Percentiles rank a stretch among this genome's conserved stretches.
phyloP scores from a whole-genome alignment of 257 asterid genomes.

The Ajuga chamaepitys region DNA sequence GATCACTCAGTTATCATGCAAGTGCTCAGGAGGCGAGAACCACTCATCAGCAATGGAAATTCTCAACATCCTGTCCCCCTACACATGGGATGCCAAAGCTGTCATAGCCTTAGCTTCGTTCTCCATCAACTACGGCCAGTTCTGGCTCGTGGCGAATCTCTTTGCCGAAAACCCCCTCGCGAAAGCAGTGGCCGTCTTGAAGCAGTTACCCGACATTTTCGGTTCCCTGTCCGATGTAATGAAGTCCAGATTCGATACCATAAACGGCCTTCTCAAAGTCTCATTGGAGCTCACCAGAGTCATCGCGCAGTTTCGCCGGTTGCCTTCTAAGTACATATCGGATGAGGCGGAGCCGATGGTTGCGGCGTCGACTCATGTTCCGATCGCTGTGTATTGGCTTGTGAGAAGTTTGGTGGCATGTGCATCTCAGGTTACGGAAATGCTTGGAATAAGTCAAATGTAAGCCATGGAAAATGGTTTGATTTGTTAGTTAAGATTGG shows the following conservation, averaged over 20 bases:
- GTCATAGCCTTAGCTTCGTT: conserved; percentile 55
- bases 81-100: conserved; percentile 72
- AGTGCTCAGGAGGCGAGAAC: conserved; percentile 51
- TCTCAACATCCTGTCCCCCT: conserved; percentile 45
- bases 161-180: conserved; percentile 57
- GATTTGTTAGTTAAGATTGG: background rate
- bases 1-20: conserved; percentile 51
- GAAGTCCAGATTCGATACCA: conserved; percentile 49
- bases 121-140: conserved; percentile 59
- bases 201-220: conserved; percentile 49
- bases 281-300: conserved; percentile 51
- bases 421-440: conserved; percentile 43
- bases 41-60: conserved; percentile 49
- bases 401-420: conserved; percentile 66
- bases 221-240: conserved; percentile 35
- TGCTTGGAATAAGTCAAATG: conserved; percentile 41
- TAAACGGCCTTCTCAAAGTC: conserved; percentile 46
- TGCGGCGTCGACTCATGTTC: conserved; percentile 36
- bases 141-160: conserved; percentile 61
- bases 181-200: conserved; percentile 48
- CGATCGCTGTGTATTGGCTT: conserved; percentile 69
- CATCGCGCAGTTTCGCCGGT: conserved; percentile 39
- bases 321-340: conserved; percentile 52
- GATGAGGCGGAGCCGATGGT: conserved; percentile 46
- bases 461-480: conserved; percentile 30